Conservation (phyloP, 495 filamentous ascomycete genomes). For the Penicillium cinerascens region DNA sequence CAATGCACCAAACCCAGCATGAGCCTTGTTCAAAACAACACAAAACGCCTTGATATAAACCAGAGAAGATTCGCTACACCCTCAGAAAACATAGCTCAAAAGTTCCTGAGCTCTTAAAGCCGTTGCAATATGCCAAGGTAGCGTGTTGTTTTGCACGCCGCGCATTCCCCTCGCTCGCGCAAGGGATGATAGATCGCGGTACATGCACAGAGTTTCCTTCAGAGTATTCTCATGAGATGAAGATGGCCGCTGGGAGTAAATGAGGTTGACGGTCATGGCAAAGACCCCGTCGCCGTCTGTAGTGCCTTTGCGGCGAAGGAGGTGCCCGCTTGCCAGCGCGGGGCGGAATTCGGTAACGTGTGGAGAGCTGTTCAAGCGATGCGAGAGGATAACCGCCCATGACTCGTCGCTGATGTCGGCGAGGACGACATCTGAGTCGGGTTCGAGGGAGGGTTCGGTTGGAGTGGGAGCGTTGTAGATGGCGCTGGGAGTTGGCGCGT, state of each 20-base stretch:
- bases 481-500: constrained; percentile 31
- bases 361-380: constrained; percentile 66
- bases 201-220: constrained; percentile 70
- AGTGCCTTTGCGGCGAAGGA: constrained; percentile 68
- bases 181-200: constrained; percentile 69
- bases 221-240: constrained; percentile 56
- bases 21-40: constrained; percentile 11
- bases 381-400: constrained; percentile 70
- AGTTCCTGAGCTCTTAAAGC: constrained; percentile 60
- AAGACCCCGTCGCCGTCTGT: constrained; percentile 60
- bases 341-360: constrained; percentile 62
- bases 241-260: constrained; percentile 51
- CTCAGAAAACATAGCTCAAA: constrained; percentile 44
- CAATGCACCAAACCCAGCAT: constrained; percentile 11
- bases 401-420: constrained; percentile 75
- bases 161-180: constrained; percentile 66
- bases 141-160: constrained; percentile 55
- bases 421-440: constrained; percentile 70
- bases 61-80: background rate
- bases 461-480: constrained; percentile 53
- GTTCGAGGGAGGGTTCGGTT: constrained; percentile 49
- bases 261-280: constrained; percentile 61
- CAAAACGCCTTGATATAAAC: constrained; percentile 11
- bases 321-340: constrained; percentile 66
- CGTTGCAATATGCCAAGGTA: constrained; percentile 87